Evolutionary conservation across 2,329 filamentous ascomycete species (phyloP).

Genomic region (Fusarium austroafricanum): DNA sequence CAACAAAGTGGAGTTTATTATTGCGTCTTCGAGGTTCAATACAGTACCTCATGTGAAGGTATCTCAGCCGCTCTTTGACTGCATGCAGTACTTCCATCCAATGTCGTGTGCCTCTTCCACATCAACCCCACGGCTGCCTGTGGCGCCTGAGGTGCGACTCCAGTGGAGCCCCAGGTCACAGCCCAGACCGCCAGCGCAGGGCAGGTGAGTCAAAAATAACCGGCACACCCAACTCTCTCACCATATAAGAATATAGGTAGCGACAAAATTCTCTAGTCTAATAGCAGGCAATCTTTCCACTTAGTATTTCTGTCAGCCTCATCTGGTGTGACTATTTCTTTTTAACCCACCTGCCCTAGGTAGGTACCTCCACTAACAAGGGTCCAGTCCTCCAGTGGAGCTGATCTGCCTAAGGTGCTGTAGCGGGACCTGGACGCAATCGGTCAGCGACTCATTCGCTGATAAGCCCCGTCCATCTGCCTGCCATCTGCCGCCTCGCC

Average conservation of each 20-base stretch:
- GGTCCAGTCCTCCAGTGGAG: conserved; percentile 26
- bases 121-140: conserved; percentile 32
- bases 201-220: too few relatives aligned
- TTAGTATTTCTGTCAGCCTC: too few relatives aligned
- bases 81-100: conserved; percentile 17
- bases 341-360: too few relatives aligned
- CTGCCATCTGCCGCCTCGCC: conserved; percentile 43
- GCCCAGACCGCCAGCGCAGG: conserved; percentile 35
- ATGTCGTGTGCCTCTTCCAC: conserved; percentile 37
- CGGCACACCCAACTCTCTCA: too few relatives aligned
- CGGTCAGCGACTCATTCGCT: conserved; percentile 45
- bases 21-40: conserved; percentile 5
- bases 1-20: neutral
- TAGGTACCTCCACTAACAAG: conserved; percentile 29
- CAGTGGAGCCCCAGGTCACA: conserved; percentile 24
- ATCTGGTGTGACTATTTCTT: too few relatives aligned
- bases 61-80: conserved; percentile 7
- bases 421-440: conserved; percentile 34
- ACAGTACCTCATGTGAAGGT: conserved; percentile 41
- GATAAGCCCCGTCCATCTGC: conserved; percentile 45
- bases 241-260: too few relatives aligned
- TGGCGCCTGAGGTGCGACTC: conserved; percentile 38
- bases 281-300: too few relatives aligned
- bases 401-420: conserved; percentile 39
- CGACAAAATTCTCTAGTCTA: too few relatives aligned